Percentiles rank a stretch among this genome's conserved stretches.
phyloP scores from a whole-genome alignment of 139 green algal species.

The Chloropicon primus region DNA sequence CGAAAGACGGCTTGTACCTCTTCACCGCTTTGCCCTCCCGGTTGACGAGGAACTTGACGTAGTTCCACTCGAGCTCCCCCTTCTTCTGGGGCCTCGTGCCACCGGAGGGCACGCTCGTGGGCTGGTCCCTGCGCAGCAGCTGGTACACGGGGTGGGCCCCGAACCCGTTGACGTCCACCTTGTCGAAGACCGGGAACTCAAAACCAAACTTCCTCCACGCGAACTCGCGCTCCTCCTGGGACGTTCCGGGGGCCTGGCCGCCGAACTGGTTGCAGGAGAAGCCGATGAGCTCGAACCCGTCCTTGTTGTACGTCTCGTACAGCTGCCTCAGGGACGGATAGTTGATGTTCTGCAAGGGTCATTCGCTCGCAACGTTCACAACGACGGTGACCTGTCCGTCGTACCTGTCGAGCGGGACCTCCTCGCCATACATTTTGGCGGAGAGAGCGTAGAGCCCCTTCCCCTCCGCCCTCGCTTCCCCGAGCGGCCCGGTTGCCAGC shows the following conservation, averaged over 20 bases:
- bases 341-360: constrained; percentile 18
- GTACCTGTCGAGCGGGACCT: constrained; percentile 7
- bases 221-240: constrained; percentile 61
- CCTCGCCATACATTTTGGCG: constrained; percentile 15
- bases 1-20: constrained; percentile 58
- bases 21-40: constrained; percentile 48
- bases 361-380: constrained; percentile 17
- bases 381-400: constrained; percentile 12
- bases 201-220: constrained; percentile 77
- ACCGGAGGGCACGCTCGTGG: constrained; percentile 1
- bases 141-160: constrained; percentile 63
- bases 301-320: constrained; percentile 20
- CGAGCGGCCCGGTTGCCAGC: no score
- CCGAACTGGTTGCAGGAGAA: constrained; percentile 84
- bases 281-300: constrained; percentile 66
- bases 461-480: not conserved
- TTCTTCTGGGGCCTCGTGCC: not conserved
- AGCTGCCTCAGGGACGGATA: constrained; percentile 17
- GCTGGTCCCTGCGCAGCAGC: constrained; percentile 45
- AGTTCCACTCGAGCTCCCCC: constrained; percentile 48
- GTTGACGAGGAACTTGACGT: constrained; percentile 64
- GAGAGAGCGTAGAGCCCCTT: constrained; percentile 11
- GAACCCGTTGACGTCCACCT: constrained; percentile 68
- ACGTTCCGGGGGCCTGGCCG: constrained; percentile 59
- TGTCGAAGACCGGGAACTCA: constrained; percentile 48